Evolutionary conservation across 306 rosid genomes (phyloP).

Genomic region (Fagus sylvatica): DNA sequence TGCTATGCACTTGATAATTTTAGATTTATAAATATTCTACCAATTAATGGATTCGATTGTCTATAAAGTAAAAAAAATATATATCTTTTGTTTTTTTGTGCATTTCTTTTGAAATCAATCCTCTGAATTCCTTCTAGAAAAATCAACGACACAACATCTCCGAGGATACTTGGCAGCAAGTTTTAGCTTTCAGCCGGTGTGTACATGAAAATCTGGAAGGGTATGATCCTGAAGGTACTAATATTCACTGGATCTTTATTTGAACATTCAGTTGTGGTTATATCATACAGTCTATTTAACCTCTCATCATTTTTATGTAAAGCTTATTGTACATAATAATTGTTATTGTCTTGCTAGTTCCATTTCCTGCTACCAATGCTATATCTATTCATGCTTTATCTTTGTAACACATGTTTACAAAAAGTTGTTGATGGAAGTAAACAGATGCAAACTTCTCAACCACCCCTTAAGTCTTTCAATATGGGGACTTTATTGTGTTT

Average conservation of each 20-base stretch:
- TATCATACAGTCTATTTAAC: neutral
- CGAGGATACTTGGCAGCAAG: slow-evolving; percentile 98
- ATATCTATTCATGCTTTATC: neutral
- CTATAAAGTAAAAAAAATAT: neutral
- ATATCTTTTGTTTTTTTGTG: neutral
- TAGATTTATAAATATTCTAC: neutral
- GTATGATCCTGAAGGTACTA: slow-evolving; percentile 93
- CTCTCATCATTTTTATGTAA: neutral
- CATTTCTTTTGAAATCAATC: slow-evolving; percentile 33
- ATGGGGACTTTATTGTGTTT: neutral
- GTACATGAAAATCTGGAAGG: slow-evolving; percentile 86
- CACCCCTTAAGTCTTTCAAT: neutral
- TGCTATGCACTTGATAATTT: neutral
- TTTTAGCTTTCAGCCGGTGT: slow-evolving; percentile 88
- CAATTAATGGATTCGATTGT: neutral
- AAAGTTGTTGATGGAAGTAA: neutral
- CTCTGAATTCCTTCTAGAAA: slow-evolving; percentile 52
- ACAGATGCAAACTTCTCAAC: neutral
- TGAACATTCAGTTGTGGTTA: neutral
- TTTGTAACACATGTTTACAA: neutral
- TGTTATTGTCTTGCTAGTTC: neutral
- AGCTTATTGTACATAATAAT: neutral
- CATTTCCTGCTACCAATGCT: neutral
- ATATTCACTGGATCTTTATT: slow-evolving; percentile 1
- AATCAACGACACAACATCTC: slow-evolving; percentile 92